These are phyloP conservation scores for Scheffersomyces insectosa DNA, from an alignment of 1,139 yeast species.

Conservation along the genomic window DNA sequence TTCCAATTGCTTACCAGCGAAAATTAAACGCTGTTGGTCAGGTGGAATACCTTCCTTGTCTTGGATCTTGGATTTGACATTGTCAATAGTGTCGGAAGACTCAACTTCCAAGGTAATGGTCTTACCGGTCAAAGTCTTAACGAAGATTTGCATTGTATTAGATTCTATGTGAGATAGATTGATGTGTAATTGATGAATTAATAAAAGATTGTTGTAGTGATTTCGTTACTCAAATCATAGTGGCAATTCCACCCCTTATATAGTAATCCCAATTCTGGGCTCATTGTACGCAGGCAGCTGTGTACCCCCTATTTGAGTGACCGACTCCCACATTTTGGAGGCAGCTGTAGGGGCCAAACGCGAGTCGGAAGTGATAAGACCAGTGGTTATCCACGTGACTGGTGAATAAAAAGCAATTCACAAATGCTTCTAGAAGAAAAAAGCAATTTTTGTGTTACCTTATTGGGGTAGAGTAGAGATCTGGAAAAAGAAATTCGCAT, in stretches of 20 bases:
- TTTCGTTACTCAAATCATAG: constrained; percentile 4
- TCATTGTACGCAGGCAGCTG: constrained; percentile 2
- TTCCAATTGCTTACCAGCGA: constrained; percentile 63
- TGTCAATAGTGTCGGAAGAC: constrained; percentile 72
- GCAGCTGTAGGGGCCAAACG: background rate
- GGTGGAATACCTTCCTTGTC: constrained; percentile 56
- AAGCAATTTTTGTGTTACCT: background rate
- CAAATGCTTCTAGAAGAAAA: background rate
- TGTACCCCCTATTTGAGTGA: constrained; percentile 11
- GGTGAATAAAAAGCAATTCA: background rate
- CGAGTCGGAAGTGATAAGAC: background rate
- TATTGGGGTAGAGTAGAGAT: constrained; percentile 1
- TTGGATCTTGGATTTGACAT: constrained; percentile 56
- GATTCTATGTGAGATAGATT: too few relatives aligned
- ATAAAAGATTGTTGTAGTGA: background rate
- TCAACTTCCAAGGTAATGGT: constrained; percentile 71
- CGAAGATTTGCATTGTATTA: constrained; percentile 33
- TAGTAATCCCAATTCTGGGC: constrained; percentile 2
- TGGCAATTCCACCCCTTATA: constrained; percentile 13
- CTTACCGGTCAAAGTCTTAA: constrained; percentile 66
- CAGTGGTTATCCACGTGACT: background rate
- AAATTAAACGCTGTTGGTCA: constrained; percentile 57
- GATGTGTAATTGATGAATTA: too few relatives aligned
- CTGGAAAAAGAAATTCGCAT: constrained; percentile 3
- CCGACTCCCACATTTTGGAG: constrained; percentile 1